These are phyloP conservation scores for Chloranthus sessilifolius DNA, from an alignment of 164 flowering plant species.

Conservation along the genomic window DNA sequence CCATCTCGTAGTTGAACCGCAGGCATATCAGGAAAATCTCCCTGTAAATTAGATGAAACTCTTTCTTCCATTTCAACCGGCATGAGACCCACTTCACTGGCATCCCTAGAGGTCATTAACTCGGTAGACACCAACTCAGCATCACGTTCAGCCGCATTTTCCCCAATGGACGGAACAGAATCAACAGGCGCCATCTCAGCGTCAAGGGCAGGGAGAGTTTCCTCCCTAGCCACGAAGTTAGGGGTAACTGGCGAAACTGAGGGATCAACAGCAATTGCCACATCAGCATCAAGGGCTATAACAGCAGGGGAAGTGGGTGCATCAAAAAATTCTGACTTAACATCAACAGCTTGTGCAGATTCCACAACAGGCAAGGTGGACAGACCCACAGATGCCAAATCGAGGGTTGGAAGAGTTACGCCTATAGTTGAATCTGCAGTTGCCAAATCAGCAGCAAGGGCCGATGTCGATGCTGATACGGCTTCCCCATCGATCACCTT, in stretches of 20 bases:
- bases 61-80: constrained; percentile 11
- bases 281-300: no score
- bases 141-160: not conserved
- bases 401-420: no score
- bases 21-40: constrained; percentile 15
- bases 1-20: constrained; percentile 20
- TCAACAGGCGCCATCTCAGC: not conserved
- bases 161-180: not conserved
- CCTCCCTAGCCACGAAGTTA: not conserved
- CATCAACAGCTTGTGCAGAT: not conserved
- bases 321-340: not conserved
- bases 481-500: constrained; percentile 10
- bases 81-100: constrained; percentile 9
- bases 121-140: constrained; percentile 1
- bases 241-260: not conserved
- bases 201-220: not conserved
- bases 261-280: not conserved
- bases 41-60: constrained; percentile 12
- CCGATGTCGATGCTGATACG: not conserved
- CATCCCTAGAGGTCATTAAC: constrained; percentile 6
- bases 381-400: not conserved
- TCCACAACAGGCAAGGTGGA: not conserved
- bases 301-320: no score
- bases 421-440: no score
- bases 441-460: not conserved